phyloP scores from a whole-genome alignment of 805 yeast genomes.

The Starmerella bombi region DNA sequence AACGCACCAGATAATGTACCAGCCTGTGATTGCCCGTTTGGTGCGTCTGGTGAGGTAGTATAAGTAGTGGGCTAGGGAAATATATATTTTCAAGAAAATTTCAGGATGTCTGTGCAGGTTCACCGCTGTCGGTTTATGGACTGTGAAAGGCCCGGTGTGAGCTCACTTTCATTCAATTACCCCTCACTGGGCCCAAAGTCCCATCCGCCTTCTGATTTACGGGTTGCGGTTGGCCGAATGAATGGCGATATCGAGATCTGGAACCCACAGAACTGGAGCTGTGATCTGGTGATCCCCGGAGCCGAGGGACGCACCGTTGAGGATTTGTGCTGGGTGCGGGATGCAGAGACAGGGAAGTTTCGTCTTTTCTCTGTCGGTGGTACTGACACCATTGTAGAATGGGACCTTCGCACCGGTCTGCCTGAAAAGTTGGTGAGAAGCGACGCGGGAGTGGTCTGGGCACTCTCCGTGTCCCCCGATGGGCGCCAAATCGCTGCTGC shows the following conservation, averaged over 20 bases:
- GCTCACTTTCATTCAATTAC: conserved; percentile 68
- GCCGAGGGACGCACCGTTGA: conserved; percentile 77
- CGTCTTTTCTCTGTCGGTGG: conserved; percentile 91
- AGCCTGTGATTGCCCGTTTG: too few species aligned
- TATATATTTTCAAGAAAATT: neutral
- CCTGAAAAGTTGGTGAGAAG: conserved; percentile 72
- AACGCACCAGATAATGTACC: too few species aligned
- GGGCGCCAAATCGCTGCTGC: conserved; percentile 70
- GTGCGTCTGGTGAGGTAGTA: too few species aligned
- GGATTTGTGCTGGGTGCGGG: conserved; percentile 60
- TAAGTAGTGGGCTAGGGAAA: neutral
- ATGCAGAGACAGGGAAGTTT: conserved; percentile 34
- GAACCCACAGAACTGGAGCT: conserved; percentile 76
- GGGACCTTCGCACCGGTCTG: conserved; percentile 66
- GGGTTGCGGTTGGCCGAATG: conserved; percentile 82
- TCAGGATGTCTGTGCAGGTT: conserved; percentile 41
- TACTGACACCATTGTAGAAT: conserved; percentile 77
- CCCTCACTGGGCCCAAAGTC: conserved; percentile 32
- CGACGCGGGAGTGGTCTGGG: conserved; percentile 91
- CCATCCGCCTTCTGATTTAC: conserved; percentile 37
- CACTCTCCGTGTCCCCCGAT: conserved; percentile 50
- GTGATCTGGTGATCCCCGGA: conserved; percentile 60
- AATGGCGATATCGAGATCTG: conserved; percentile 94
- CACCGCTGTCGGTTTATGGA: conserved; percentile 91
- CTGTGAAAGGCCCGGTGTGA: conserved; percentile 69